Evolutionary conservation across 352 stramenopile species (phyloP).

Genomic region (Phytophthora capsici): DNA sequence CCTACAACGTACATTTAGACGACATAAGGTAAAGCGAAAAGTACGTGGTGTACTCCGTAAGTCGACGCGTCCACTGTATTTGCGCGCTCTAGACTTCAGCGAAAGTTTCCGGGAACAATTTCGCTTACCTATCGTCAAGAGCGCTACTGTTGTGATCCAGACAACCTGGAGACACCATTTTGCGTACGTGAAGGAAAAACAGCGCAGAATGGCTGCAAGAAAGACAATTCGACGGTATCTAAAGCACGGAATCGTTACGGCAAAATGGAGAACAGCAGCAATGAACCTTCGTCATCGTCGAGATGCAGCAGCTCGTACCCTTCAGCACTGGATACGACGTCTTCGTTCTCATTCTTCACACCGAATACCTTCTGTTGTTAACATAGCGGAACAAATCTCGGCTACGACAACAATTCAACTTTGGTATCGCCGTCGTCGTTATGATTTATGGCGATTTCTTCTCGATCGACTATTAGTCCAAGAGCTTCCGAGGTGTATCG

Average conservation of each 20-base stretch:
- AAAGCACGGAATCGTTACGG: not conserved
- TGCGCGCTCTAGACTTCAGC: slow-evolving; percentile 38
- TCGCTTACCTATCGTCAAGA: slow-evolving; percentile 47
- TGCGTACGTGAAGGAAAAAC: slow-evolving; percentile 10
- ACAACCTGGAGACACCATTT: slow-evolving; percentile 55
- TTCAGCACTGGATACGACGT: slow-evolving; percentile 27
- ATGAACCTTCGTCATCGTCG: slow-evolving; percentile 7
- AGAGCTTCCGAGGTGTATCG: slow-evolving; percentile 35
- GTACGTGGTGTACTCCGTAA: slow-evolving; percentile 36
- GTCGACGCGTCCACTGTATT: slow-evolving; percentile 56
- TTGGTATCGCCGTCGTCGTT: slow-evolving; percentile 37
- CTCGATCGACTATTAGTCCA: slow-evolving; percentile 30
- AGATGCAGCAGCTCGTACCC: slow-evolving; percentile 11
- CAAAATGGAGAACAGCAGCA: slow-evolving; percentile 14
- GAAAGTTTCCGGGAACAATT: slow-evolving; percentile 42
- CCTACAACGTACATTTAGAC: slow-evolving; percentile 57
- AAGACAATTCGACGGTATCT: slow-evolving; percentile 15
- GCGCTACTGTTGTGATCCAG: slow-evolving; percentile 53
- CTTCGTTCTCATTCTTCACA: not conserved
- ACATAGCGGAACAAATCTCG: slow-evolving; percentile 12
- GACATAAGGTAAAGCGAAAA: slow-evolving; percentile 35
- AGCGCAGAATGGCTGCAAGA: slow-evolving; percentile 6
- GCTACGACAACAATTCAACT: slow-evolving; percentile 48
- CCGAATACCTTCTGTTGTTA: not conserved
- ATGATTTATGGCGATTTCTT: slow-evolving; percentile 45